Base-by-base conservation (phyloP, 2,329 filamentous ascomycete genomes). In the Calonectria honghensis region DNA sequence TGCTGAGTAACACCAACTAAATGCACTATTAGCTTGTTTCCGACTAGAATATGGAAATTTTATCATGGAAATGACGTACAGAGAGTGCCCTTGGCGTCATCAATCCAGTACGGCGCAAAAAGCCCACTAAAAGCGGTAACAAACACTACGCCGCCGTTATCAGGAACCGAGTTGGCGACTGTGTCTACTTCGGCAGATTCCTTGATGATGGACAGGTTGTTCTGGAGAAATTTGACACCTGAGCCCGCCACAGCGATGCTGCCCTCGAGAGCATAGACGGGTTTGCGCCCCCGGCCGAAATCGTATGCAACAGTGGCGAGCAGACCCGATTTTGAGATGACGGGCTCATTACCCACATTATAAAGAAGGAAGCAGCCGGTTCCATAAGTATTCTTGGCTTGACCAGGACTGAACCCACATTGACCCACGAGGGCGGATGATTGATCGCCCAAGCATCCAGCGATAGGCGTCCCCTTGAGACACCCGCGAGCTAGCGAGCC, bases 91-190 rank as follows among this genome's bases (percentile, higher is more conserved):
- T 96, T 94, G 27, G 95, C 95, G 85, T 97, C 95, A 82, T 98
- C 95, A 75, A 98, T 96, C 96, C 96, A 98, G 85, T 98, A 98
- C 0, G 96, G 96, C 1, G 96, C 96, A 83, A 98, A 98, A 3
- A 98, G 90, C 69, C 96, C 96, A 84, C 94, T 96, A 83, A 98
- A 98, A 1, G 96, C 96, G 3, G 96, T 98, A 74, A 98, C 96
- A 80, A 98, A 93, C 24, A 96, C 91, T 70, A 96, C 93, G 10
- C 96, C 96, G 70, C 95, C 96, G 75, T 94, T 97, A 84, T 98
- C 94, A 3, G 86, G 79, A 10, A 92, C 90, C 0, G 86, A 88
- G 79, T 86, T 85, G 37, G 90, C 90, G 39, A 92, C 84, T 67
- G 86, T 84, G 29, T 87, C 89, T 70, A 91, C 88, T 73, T 88